A percentile compares a stretch with the other conserved stretches of the same genome.
Conservation (phyloP, 2,329 filamentous ascomycete species). For the Rhinocladiella mackenziei region DNA sequence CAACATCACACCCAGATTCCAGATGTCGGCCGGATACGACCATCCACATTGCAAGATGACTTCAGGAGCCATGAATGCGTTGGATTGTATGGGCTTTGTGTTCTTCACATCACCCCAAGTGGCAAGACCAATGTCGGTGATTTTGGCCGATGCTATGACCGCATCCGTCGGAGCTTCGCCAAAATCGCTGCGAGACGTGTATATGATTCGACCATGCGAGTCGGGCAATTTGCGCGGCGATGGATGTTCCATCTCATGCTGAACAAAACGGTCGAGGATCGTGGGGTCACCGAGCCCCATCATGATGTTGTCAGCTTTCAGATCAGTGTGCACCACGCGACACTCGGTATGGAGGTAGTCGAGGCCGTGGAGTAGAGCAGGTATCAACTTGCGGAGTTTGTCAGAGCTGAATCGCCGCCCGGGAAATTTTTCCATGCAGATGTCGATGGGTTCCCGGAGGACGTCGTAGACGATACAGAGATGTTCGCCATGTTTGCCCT, state of each 20-base stretch:
- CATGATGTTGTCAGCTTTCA: conserved; percentile 46
- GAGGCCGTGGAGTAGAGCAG: conserved; percentile 38
- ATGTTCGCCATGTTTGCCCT: conserved; percentile 33
- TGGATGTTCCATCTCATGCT: conserved; percentile 33
- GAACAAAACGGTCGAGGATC: conserved; percentile 34
- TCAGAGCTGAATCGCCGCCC: conserved; percentile 30
- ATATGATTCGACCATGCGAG: conserved; percentile 34
- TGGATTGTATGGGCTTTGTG: conserved; percentile 48
- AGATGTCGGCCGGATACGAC: conserved; percentile 40
- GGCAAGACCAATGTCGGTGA: conserved; percentile 41
- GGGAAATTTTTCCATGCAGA: conserved; percentile 35
- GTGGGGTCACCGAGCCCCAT: conserved; percentile 33
- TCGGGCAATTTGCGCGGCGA: conserved; percentile 37
- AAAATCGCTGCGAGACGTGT: conserved; percentile 35
- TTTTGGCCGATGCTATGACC: conserved; percentile 30
- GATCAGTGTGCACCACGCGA: conserved; percentile 43
- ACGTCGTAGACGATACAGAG: conserved; percentile 40
- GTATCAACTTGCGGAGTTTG: conserved; percentile 36
- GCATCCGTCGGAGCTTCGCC: conserved; percentile 26
- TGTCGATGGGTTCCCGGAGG: conserved; percentile 39
- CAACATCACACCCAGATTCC: conserved; percentile 41
- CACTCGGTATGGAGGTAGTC: conserved; percentile 43
- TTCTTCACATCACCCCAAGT: conserved; percentile 37
- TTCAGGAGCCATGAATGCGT: conserved; percentile 41
- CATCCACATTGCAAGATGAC: conserved; percentile 40